Evolutionary conservation across 306 rosid genomes (phyloP), one percentile per base, ranked within the genome.

Genomic region (Cercis canadensis): DNA sequence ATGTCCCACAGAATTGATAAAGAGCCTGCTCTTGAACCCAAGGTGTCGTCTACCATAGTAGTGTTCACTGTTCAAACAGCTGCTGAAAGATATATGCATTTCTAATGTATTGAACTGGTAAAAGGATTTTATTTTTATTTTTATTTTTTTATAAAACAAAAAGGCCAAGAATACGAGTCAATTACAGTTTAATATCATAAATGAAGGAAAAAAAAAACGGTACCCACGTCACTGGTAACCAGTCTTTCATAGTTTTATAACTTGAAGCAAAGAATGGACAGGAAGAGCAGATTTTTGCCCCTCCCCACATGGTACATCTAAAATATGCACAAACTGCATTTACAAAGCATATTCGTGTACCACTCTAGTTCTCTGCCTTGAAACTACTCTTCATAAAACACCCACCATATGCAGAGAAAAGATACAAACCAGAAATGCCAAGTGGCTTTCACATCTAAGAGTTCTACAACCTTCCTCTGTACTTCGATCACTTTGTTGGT

Each of bases 401-500:
- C 13, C 13, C 0, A 43, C 0, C 13, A 43, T 12, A 43, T 43
- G 49, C 10, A 5, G 54, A 44, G 7, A 49, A 14, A 18, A 18
- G 2, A 19, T 6, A 5, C 54, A 51, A 52, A 24, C 39, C 36
- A 36, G 16, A 50, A 18, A 62, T 52, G 34, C 36, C 36, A 4
- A 40, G 46, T 24, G 53, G 65, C 41, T 50, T 46, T 56, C 37
- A 46, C 36, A 21, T 18, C 4, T 46, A 29, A 15, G 43, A n/a
- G 33, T 29, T 36, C 67, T 47, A 47, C 63, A 49, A 36, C 34
- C 72, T 57, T 9, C 7, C 19, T 47, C 44, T 5, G 33, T 40
- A 54, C 40, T 40, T 24, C 34, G 36, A 10, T 70, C 37, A 10
- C 11, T 77, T 46, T 72, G 17, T 50, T 65, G 36, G 13, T n/a